These are phyloP conservation scores for Colletotrichum gigasporum DNA, from an alignment of 2,329 filamentous ascomycete species.

Conservation along the genomic window DNA sequence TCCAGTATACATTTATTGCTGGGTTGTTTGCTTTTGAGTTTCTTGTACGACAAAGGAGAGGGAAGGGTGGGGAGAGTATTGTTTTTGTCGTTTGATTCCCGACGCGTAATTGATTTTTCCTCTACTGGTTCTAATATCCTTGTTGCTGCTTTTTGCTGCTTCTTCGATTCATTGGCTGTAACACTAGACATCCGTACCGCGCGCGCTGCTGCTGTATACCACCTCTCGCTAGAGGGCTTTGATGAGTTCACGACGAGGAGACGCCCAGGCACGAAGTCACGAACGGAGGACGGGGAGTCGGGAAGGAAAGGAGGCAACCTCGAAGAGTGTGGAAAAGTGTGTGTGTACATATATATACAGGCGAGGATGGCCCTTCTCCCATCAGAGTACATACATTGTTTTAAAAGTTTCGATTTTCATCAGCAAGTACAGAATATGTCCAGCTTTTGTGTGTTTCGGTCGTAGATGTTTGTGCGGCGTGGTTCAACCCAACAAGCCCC, in stretches of 20 bases:
- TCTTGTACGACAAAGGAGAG: constrained; percentile 11
- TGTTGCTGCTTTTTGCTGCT: not conserved
- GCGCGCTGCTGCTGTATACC: no score
- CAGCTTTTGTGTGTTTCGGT: no score
- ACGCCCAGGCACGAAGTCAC: not conserved
- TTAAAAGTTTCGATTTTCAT: not conserved
- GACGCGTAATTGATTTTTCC: not conserved
- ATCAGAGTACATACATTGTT: not conserved
- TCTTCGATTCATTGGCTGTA: not conserved
- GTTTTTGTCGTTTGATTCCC: not conserved
- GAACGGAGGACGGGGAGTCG: no score
- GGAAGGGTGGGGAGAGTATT: not conserved
- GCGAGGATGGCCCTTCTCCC: not conserved
- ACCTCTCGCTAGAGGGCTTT: not conserved
- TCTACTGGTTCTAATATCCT: not conserved
- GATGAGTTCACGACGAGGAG: not conserved
- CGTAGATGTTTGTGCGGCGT: no score
- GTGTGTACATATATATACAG: no score
- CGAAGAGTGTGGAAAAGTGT: no score
- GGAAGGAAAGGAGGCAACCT: no score
- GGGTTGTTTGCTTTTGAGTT: not conserved
- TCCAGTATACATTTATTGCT: not conserved
- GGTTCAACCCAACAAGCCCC: no score
- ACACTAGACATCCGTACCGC: not conserved
- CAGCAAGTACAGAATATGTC: no score